Conservation (phyloP, 192 early-diverging fungal species). For the Mortierella hygrophila region DNA sequence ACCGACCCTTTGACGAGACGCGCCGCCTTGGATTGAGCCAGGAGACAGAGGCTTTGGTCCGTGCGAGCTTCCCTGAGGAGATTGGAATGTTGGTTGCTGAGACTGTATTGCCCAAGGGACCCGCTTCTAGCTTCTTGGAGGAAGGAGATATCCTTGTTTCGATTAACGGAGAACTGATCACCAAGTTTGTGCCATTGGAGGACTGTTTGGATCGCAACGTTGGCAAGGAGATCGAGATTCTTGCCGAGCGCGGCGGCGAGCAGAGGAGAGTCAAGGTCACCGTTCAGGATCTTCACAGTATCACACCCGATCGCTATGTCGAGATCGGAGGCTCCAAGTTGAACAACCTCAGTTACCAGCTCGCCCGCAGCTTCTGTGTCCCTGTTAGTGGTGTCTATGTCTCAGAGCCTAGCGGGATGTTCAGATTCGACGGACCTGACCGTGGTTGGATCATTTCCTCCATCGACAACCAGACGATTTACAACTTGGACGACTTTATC, state of each 20-base stretch:
- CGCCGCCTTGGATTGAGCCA: slow-evolving; percentile 75
- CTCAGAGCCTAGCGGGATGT: slow-evolving; percentile 72
- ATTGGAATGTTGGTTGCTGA: slow-evolving; percentile 88
- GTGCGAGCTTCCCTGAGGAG: slow-evolving; percentile 70
- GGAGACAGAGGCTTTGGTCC: slow-evolving; percentile 72
- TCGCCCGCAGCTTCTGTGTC: slow-evolving; percentile 75
- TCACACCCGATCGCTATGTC: slow-evolving; percentile 88
- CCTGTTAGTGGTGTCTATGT: slow-evolving; percentile 88
- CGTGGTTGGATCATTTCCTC: slow-evolving; percentile 83
- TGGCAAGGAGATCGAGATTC: slow-evolving; percentile 65
- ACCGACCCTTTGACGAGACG: slow-evolving; percentile 84
- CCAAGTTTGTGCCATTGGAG: slow-evolving; percentile 86
- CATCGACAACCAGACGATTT: slow-evolving; percentile 80
- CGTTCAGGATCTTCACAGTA: slow-evolving; percentile 82
- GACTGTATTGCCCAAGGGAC: slow-evolving; percentile 79
- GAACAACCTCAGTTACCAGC: slow-evolving; percentile 79
- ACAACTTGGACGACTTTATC: slow-evolving; percentile 83
- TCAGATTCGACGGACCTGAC: slow-evolving; percentile 77
- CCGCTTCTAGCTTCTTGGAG: slow-evolving; percentile 73
- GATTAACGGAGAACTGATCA: slow-evolving; percentile 79
- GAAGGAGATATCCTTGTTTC: slow-evolving; percentile 83
- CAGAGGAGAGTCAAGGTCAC: slow-evolving; percentile 66
- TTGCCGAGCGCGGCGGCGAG: slow-evolving; percentile 82
- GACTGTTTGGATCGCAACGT: slow-evolving; percentile 79
- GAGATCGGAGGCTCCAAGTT: slow-evolving; percentile 87